Evolutionary conservation across 352 stramenopile species (phyloP).

Genomic region (Stramenopiles sp.): DNA sequence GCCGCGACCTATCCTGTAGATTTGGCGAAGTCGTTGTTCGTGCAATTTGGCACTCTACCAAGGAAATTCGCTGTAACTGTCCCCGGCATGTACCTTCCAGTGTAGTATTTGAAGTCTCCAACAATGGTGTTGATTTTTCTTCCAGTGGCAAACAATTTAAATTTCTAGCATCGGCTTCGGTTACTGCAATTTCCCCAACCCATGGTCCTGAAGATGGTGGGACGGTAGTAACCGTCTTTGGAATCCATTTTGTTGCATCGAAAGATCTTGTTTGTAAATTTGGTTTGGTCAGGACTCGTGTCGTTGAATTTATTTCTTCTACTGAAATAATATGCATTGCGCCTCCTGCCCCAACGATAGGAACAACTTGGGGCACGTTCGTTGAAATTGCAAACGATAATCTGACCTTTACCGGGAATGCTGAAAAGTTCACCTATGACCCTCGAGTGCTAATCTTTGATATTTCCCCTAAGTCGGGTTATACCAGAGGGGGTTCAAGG

Average conservation of each 20-base stretch:
- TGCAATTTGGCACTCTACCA: slow-evolving; percentile 22
- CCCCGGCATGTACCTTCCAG: slow-evolving; percentile 33
- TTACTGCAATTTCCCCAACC: slow-evolving; percentile 40
- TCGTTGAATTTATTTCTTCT: slow-evolving; percentile 42
- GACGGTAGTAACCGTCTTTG: slow-evolving; percentile 53
- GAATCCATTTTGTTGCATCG: slow-evolving; percentile 45
- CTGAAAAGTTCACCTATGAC: slow-evolving; percentile 55
- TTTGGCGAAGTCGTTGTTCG: slow-evolving; percentile 18
- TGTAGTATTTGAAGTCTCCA: slow-evolving; percentile 51
- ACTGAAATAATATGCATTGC: slow-evolving; percentile 41
- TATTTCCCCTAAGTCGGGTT: slow-evolving; percentile 33
- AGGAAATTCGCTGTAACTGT: slow-evolving; percentile 36
- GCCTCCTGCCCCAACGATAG: slow-evolving; percentile 33
- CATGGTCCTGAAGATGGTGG: slow-evolving; percentile 46
- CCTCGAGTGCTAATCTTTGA: slow-evolving; percentile 31
- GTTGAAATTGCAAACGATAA: slow-evolving; percentile 49
- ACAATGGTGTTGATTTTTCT: slow-evolving; percentile 40
- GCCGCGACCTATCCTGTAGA: slow-evolving; percentile 17
- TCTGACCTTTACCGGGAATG: slow-evolving; percentile 33
- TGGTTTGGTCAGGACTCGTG: slow-evolving; percentile 30
- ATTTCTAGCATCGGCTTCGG: slow-evolving; percentile 46
- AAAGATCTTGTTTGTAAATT: slow-evolving; percentile 46
- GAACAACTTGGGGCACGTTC: slow-evolving; percentile 28
- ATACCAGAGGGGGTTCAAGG: slow-evolving; percentile 32
- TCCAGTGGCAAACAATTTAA: slow-evolving; percentile 36